Evolutionary conservation across 2,329 filamentous ascomycete genomes (phyloP), one percentile per base, ranked within the genome.

Genomic region (Thermothelomyces thermophilus): DNA sequence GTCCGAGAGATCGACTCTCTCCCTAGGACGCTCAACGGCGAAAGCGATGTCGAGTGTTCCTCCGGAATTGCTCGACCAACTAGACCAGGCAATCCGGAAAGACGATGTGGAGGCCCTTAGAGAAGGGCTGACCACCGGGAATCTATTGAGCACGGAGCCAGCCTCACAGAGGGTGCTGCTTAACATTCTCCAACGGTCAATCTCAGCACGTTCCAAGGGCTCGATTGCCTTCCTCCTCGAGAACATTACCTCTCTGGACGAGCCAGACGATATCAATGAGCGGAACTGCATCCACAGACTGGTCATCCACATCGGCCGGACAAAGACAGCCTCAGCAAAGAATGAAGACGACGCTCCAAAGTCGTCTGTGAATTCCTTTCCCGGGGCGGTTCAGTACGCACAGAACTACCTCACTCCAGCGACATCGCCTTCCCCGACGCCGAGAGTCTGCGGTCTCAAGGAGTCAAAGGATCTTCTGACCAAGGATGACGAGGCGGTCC

Each of bases 221-320:
- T 90, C 82, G 61, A 86, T 96, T 43, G 71, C 77, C n/a, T 78
- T 77, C 51, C 75, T 97, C 1, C 67, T 98, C 2, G 70, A 73
- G 10, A 77, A 82, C 36, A 75, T 93, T 45, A 77, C 82, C 39
- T 83, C 79, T 1, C 75, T 97, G 2, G 83, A 95, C 43, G 90
- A 95, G 63, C 80, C 86, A 2, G 87, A 95, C 58, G 93, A 97
- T 63, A 89, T 98, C 63, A 95, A 97, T 68, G 84, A 86, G 60
- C 84, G 93, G 11, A 98, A 96, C 64, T 93, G 89, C 64, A 81
- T 98, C 42, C 93, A 98, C 65, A 84, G 93, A 8, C 74, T 97
- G 2, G 86, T 98, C 36, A 94, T 97, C 52, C 84, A 90, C 17
- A 94, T 96, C 59, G 90, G 91, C 16, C 83, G 91, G 42, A 82